Conservation (phyloP, 176 grass and related monocot genomes). For the Urochloa ruziziensis region DNA sequence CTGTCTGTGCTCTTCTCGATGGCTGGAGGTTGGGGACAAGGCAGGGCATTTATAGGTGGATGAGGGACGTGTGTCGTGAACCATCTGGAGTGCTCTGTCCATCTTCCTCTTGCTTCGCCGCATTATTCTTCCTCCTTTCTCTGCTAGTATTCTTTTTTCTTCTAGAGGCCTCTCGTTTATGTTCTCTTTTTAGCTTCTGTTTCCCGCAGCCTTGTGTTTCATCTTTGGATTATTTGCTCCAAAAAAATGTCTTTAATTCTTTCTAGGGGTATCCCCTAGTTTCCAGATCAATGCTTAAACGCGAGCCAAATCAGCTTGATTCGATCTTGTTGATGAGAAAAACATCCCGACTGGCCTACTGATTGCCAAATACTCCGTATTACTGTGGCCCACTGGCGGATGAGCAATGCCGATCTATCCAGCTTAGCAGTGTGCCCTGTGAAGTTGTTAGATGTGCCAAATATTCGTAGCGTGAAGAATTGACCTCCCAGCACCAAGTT, state of each 20-base stretch:
- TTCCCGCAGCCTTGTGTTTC: not conserved
- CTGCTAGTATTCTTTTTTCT: not conserved
- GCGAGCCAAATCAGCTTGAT: not conserved
- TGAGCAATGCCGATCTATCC: no score
- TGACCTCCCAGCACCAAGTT: no score
- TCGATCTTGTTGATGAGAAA: no score
- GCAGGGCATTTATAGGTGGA: slow-evolving; percentile 24
- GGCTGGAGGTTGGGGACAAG: not conserved
- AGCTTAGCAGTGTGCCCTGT: no score
- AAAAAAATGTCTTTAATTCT: not conserved
- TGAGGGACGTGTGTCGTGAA: not conserved
- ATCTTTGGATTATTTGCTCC: not conserved
- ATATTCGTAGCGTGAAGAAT: no score
- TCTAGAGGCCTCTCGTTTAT: not conserved
- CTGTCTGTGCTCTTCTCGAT: not conserved
- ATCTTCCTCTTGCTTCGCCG: no score
- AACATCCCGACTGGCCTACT: no score
- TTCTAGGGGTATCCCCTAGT: not conserved
- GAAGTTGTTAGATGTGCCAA: no score
- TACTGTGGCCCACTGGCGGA: no score
- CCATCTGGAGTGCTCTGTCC: not conserved
- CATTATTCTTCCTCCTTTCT: not conserved
- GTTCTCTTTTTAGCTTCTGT: no score
- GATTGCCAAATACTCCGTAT: no score
- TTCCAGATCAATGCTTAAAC: not conserved